Evolutionary conservation across 148 eudicot species (phyloP).

Genomic region (Rhododendron molle): DNA sequence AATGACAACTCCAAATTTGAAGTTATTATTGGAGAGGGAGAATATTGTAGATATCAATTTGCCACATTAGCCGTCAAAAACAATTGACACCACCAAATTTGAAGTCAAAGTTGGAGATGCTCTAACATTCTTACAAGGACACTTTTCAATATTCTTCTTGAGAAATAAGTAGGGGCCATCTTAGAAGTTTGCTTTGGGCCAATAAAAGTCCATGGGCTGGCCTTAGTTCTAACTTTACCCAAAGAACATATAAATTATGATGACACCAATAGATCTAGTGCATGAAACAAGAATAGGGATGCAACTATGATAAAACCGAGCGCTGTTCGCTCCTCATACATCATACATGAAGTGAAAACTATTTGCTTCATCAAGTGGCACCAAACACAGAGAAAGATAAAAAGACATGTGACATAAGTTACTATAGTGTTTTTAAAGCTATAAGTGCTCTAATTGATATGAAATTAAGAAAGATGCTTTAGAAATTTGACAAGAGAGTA

Average conservation of each 20-base stretch:
- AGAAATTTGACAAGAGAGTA: background rate
- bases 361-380: too few species aligned
- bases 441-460: too few species aligned
- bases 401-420: too few species aligned
- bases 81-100: background rate
- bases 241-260: background rate
- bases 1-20: background rate
- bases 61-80: background rate
- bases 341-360: background rate
- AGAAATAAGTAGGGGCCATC: background rate
- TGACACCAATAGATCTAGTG: background rate
- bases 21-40: background rate
- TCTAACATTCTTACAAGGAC: background rate
- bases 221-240: background rate
- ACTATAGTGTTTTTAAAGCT: too few species aligned
- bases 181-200: background rate
- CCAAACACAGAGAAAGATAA: too few species aligned
- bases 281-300: background rate
- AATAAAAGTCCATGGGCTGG: background rate
- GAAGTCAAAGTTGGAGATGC: background rate
- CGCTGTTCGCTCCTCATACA: background rate
- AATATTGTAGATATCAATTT: background rate
- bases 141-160: background rate
- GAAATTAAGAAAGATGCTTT: too few species aligned
- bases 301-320: background rate